A percentile compares a stretch with the other conserved stretches of the same genome.
Conservation (phyloP, 2,329 filamentous ascomycete species). For the Zalaria sp. region DNA sequence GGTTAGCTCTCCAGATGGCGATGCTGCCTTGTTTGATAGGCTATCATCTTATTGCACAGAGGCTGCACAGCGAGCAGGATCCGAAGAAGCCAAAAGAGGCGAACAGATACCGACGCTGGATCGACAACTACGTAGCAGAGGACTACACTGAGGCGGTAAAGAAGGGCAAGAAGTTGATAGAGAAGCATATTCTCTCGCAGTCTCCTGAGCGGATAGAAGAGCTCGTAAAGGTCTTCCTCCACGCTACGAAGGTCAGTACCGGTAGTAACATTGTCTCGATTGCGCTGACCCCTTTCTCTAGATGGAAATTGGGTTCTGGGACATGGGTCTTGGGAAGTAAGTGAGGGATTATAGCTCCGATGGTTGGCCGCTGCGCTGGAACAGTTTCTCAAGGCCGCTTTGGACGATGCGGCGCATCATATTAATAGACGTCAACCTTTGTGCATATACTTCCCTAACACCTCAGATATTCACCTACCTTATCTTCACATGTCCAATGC, state of each 20-base stretch:
- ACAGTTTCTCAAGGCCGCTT: too few species aligned
- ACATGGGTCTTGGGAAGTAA: constrained; percentile 40
- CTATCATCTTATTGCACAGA: constrained; percentile 64
- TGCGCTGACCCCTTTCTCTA: constrained; percentile 18
- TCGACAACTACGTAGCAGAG: constrained; percentile 72
- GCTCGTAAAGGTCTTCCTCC: constrained; percentile 69
- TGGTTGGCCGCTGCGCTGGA: too few species aligned
- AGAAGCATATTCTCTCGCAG: constrained; percentile 58
- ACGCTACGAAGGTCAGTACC: constrained; percentile 60
- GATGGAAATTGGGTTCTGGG: constrained; percentile 65
- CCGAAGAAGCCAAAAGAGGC: constrained; percentile 12
- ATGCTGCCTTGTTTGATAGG: constrained; percentile 82
- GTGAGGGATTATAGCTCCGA: background rate
- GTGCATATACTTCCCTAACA: too few species aligned
- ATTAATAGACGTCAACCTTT: too few species aligned
- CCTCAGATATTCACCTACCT: too few species aligned
- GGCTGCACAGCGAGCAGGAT: constrained; percentile 52
- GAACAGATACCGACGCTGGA: constrained; percentile 71
- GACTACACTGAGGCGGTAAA: constrained; percentile 64
- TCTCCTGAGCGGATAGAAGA: constrained; percentile 67
- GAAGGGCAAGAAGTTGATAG: constrained; percentile 54
- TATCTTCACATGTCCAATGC: too few species aligned
- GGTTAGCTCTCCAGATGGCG: constrained; percentile 71
- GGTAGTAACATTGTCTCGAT: background rate
- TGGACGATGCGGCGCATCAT: too few species aligned